phyloP scores from a whole-genome alignment of 129 eudicot species.

The Chrysanthemum makinoi region DNA sequence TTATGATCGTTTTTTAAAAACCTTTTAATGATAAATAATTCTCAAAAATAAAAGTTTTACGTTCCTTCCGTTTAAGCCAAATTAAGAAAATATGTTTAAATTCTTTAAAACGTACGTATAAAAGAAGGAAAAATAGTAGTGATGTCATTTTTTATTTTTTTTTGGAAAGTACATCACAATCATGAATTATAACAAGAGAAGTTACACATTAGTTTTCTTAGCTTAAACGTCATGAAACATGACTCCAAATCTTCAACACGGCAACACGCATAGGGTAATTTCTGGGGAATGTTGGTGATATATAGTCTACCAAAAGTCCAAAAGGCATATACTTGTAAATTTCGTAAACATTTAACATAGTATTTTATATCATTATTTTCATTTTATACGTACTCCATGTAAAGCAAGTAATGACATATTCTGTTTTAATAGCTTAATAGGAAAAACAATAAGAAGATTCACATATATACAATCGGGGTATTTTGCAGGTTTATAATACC shows the following conservation, averaged over 20 bases:
- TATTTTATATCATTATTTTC: no score
- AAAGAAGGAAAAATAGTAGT: not conserved
- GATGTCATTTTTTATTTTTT: slow-evolving; percentile 1
- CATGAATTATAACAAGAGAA: slow-evolving; percentile 9
- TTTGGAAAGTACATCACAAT: slow-evolving; percentile 11
- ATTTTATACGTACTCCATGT: no score
- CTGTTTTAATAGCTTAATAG: no score
- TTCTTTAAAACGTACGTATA: not conserved
- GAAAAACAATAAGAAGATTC: no score
- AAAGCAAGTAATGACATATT: no score
- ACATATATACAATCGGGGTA: no score
- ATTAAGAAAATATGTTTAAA: no score
- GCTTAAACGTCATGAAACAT: slow-evolving; percentile 31
- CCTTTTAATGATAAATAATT: no score
- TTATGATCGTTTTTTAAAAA: no score
- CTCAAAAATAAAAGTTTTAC: not conserved
- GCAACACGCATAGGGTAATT: slow-evolving; percentile 11
- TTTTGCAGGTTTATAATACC: no score
- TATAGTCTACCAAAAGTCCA: not conserved
- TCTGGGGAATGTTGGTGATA: slow-evolving; percentile 3
- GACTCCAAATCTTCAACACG: slow-evolving; percentile 14
- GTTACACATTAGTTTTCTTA: slow-evolving; percentile 26
- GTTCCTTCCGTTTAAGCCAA: no score
- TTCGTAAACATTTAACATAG: not conserved
- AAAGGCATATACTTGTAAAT: slow-evolving; percentile 8